Evolutionary conservation across 208 protist genomes (phyloP), one percentile per base, ranked within the genome.

Genomic region (Tritrichomonas musculus): DNA sequence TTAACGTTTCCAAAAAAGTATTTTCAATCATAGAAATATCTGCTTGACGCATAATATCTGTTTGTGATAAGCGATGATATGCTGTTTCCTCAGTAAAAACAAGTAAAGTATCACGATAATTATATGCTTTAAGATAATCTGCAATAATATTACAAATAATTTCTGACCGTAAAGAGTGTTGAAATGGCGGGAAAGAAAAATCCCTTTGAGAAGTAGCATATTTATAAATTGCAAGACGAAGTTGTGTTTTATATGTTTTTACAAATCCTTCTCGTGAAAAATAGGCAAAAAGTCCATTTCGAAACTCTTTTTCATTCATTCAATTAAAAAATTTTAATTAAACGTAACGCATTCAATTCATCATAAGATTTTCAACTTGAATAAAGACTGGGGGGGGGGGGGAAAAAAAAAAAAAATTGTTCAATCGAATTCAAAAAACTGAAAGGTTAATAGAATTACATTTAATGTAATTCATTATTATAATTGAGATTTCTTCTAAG

Each of bases 301-400:
- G 5, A 84, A 84, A 84, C 25, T 84, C 73, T 30, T 84, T 53
- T 84, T 84, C n/a, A 14, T 84, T n/a, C 73, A 84, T 84, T 72
- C 22, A 25, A 25, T 25, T 64, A 64, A 64, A 64, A 64, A 64
- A 25, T 64, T 64, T 64, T 64, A 64, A 64, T 25, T 22, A 22
- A 64, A 64, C 57, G 22, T 64, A 22, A 64, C 57, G 22, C 22
- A 25, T 64, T 64, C 57, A 64, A 64, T 9, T 22, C 57, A 25
- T 64, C 22, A 64, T 22, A 64, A 9, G 57, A 64, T 22, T 25
- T 64, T 64, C 22, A 25, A 64, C 9, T 64, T 64, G 22, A 64
- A 64, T 64, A 64, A 64, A 25, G 14, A 64, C 57, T 64, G n/a
- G n/a, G n/a, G 20, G 20, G 20, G 20, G 9, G 9, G 20, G 9